phyloP scores from a whole-genome alignment of 805 yeast species.

The Wickerhamiella lipophila region DNA sequence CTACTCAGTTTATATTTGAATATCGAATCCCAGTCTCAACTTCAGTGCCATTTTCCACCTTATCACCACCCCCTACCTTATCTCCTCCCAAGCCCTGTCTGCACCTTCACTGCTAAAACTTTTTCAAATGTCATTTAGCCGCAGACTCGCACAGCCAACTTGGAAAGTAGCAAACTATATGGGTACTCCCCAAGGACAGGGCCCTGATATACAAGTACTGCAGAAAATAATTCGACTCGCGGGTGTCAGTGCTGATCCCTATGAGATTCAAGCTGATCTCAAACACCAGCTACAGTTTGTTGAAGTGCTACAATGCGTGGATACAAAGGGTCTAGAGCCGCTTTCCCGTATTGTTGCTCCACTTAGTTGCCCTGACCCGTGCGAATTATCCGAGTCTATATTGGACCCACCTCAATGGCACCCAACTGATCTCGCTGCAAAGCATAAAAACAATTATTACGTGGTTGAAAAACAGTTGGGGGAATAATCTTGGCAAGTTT shows the following conservation, averaged over 20 bases:
- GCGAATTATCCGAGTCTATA: conserved; percentile 1
- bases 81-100: neutral
- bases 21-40: no score
- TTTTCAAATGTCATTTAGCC: neutral
- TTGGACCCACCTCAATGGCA: conserved; percentile 21
- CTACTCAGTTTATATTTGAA: no score
- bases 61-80: neutral
- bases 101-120: neutral
- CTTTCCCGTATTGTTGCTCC: conserved; percentile 23
- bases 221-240: conserved; percentile 9
- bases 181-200: neutral
- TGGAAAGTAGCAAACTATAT: conserved; percentile 9
- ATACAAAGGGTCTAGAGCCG: conserved; percentile 28
- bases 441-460: conserved; percentile 21
- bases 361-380: conserved; percentile 19
- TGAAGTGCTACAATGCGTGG: conserved; percentile 28
- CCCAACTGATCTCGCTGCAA: conserved; percentile 23
- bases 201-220: neutral
- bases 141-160: conserved; percentile 4
- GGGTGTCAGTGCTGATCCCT: conserved; percentile 20
- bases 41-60: no score
- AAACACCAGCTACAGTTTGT: conserved; percentile 30
- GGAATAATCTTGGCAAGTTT: neutral
- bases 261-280: conserved; percentile 24
- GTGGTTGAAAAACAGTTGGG: conserved; percentile 17